Conservation (phyloP, 1,284 basidiomycete genomes). For the Trichosporon inkin region DNA sequence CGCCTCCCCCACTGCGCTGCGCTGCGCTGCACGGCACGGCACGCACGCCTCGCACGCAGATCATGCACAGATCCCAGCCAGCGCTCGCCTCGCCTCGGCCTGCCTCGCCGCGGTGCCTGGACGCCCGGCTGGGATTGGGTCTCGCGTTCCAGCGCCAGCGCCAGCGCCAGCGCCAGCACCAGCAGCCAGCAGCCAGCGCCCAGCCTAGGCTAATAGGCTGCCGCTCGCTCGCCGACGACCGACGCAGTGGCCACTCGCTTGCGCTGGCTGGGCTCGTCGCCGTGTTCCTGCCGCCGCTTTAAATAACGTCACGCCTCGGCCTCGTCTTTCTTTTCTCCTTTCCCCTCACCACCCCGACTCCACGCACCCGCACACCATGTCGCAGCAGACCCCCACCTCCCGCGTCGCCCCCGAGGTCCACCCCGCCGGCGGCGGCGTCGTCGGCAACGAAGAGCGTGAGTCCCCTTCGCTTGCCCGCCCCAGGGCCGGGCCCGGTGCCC, state of each 20-base stretch:
- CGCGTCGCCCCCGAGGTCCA: constrained; percentile 22
- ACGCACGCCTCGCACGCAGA: too few species aligned
- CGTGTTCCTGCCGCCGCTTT: not conserved
- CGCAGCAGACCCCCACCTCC: constrained; percentile 10
- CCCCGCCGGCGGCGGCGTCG: constrained; percentile 20
- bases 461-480: not conserved
- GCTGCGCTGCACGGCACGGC: too few species aligned
- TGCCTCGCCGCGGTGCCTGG: too few species aligned
- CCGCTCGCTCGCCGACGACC: too few species aligned
- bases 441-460: constrained; percentile 16
- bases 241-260: too few species aligned
- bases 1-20: too few species aligned
- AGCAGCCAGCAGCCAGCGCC: not conserved
- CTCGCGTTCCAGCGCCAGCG: not conserved
- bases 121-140: too few species aligned
- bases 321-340: not conserved
- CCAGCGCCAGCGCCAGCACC: not conserved
- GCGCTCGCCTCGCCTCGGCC: too few species aligned
- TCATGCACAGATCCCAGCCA: too few species aligned
- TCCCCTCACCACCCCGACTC: not conserved
- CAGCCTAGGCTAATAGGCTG: too few species aligned
- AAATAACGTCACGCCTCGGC: constrained; percentile 2
- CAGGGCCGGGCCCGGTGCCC: not conserved
- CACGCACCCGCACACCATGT: constrained; percentile 1
- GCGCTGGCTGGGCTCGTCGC: too few species aligned